Conservation (phyloP, 192 early-diverging fungal species). For the Backusella macrospora region DNA sequence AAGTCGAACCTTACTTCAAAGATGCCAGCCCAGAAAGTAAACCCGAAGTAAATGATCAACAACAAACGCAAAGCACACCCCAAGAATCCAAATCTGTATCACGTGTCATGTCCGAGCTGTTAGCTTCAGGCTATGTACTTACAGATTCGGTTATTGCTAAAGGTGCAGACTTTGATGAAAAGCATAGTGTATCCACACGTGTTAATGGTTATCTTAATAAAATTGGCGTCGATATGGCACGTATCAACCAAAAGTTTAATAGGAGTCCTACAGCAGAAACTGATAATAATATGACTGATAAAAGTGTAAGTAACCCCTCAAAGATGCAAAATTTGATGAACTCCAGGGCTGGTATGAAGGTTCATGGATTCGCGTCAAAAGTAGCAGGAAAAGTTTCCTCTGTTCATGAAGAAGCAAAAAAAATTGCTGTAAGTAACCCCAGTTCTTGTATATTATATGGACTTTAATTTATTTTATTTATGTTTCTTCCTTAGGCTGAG, state of each 20-base stretch:
- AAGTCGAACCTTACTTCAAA: conserved; percentile 51
- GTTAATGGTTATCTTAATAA: conserved; percentile 30
- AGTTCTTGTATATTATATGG: not conserved
- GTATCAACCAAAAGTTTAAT: conserved; percentile 52
- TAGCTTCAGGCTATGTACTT: conserved; percentile 66
- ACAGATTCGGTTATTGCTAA: conserved; percentile 59
- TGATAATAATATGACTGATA: conserved; percentile 44
- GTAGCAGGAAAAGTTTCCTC: conserved; percentile 49
- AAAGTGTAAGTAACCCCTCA: conserved; percentile 41
- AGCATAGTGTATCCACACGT: conserved; percentile 47
- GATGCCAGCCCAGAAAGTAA: not conserved
- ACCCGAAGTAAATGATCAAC: not conserved
- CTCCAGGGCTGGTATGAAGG: conserved; percentile 48
- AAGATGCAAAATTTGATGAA: conserved; percentile 43
- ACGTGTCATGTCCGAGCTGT: conserved; percentile 60
- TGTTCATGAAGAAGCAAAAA: conserved; percentile 51
- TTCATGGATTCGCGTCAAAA: conserved; percentile 37
- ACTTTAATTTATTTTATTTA: not conserved
- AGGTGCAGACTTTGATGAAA: conserved; percentile 63
- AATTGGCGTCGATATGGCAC: conserved; percentile 16
- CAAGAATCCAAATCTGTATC: conserved; percentile 46
- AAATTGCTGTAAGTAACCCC: conserved; percentile 41
- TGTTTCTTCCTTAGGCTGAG: not conserved
- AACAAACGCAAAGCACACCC: conserved; percentile 16
- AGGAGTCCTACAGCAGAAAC: conserved; percentile 39